Evolutionary conservation across 2,329 filamentous ascomycete genomes (phyloP), one percentile per base, ranked within the genome.

Genomic region (Pseudogymnoascus sp.): DNA sequence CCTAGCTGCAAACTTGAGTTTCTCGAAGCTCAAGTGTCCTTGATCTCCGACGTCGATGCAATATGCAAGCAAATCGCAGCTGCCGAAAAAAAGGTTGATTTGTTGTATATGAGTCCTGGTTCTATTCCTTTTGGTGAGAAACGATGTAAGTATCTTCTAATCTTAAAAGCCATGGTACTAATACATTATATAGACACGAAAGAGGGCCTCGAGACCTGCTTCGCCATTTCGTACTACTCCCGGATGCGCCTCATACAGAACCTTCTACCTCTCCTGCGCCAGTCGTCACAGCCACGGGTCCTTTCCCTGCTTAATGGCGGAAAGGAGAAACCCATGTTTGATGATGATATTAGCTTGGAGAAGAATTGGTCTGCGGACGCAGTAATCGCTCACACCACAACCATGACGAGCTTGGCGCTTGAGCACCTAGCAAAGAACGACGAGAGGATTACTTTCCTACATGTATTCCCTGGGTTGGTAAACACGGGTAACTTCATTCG

Each of bases 231-330:
- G 9, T 82, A 82, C 71, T 86, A 87, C 71, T 75, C 80, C 1
- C 83, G 84, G 10, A 75, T 81, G 60, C 81, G 81, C 47, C 81
- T 86, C 67, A 74, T 79, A 13, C 65, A 77, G 62, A 82, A 84
- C 59, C 77, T 88, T 0, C 77, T 87, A 8, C 84, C 84, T 0
- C 75, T 81, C 0, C 75, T 88, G 0, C 77, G 79, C 0, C 63
- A 72, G 0, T 66, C 71, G 1, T 71, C 83, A 3, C 62, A 62
- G 2, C 76, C 79, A 0, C 79, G 83, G 7, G 81, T 85, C 7
- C 76, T 86, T 31, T 79, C 74, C 15, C 79, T 86, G 13, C 71
- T 82, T 0, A 79, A 77, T 0, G 83, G 75, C 4, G 78, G 80
- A 13, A 74, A 77, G 39, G 84, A 86, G 72, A 77, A 77, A 3